These are phyloP conservation scores for Aureobasidium sp. DNA, from an alignment of 2,329 filamentous ascomycete species.

Conservation along the genomic window DNA sequence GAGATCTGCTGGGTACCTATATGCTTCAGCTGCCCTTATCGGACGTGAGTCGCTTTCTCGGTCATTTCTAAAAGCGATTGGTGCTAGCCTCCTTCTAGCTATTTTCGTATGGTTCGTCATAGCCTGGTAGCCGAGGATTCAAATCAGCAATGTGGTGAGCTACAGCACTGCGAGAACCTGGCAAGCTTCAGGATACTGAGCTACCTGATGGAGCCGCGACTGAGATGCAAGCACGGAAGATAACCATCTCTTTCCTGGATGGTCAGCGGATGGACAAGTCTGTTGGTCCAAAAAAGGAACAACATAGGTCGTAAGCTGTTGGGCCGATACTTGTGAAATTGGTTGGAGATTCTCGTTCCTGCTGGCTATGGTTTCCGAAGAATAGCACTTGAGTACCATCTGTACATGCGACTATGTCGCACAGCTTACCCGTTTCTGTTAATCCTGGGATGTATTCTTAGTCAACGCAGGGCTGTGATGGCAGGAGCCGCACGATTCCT, in stretches of 20 bases:
- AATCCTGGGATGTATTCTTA: neutral
- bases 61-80: neutral
- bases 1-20: neutral
- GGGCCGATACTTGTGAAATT: neutral
- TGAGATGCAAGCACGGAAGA: neutral
- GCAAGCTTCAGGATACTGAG: neutral
- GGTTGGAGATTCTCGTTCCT: neutral
- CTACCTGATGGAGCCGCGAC: neutral
- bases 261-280: too few species aligned
- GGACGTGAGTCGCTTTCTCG: neutral
- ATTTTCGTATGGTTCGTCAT: neutral
- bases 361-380: neutral
- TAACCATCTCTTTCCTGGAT: too few species aligned
- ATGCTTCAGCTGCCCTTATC: neutral
- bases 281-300: neutral
- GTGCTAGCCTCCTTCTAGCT: neutral
- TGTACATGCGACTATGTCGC: conserved; percentile 1
- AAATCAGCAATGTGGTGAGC: neutral
- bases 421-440: neutral
- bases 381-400: neutral
- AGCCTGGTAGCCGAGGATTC: neutral
- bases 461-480: neutral
- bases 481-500: neutral
- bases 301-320: conserved; percentile 2
- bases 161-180: neutral